phyloP scores from a whole-genome alignment of 768 basidiomycete species.

The Mycena leptocephala region DNA sequence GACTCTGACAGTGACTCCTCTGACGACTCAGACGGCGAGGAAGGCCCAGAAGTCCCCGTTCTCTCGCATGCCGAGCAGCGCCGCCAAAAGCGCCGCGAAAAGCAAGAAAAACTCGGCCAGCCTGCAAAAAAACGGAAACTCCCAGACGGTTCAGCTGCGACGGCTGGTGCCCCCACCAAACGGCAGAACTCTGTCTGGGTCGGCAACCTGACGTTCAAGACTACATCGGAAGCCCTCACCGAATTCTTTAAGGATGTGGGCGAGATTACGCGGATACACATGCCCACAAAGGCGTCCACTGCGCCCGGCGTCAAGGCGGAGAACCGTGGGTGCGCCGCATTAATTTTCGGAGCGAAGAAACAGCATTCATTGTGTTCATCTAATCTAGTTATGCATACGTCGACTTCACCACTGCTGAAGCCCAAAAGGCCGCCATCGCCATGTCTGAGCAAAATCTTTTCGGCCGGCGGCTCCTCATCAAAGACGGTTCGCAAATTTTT shows the following conservation, averaged over 20 bases:
- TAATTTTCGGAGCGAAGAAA: conserved; percentile 27
- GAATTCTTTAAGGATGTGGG: conserved; percentile 81
- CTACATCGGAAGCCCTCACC: conserved; percentile 80
- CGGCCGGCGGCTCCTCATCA: conserved; percentile 92
- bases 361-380: neutral
- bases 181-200: conserved; percentile 95
- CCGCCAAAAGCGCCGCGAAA: conserved; percentile 68
- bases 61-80: conserved; percentile 86
- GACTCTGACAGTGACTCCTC: conserved; percentile 33
- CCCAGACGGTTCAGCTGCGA: conserved; percentile 53
- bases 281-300: conserved; percentile 82
- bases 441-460: conserved; percentile 88
- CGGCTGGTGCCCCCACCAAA: conserved; percentile 56
- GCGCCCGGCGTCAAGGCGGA: conserved; percentile 69
- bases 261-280: conserved; percentile 85
- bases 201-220: conserved; percentile 94
- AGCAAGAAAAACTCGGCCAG: conserved; percentile 41
- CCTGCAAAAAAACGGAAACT: conserved; percentile 66
- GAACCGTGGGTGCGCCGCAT: conserved; percentile 81
- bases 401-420: conserved; percentile 88
- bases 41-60: conserved; percentile 58
- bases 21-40: conserved; percentile 45
- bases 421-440: conserved; percentile 82
- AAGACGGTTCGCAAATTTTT: conserved; percentile 77
- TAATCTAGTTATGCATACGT: conserved; percentile 92